A percentile compares a stretch with the other conserved stretches of the same genome.
Conservation (phyloP, 345 rosid species). For the Iberis pinnata region DNA sequence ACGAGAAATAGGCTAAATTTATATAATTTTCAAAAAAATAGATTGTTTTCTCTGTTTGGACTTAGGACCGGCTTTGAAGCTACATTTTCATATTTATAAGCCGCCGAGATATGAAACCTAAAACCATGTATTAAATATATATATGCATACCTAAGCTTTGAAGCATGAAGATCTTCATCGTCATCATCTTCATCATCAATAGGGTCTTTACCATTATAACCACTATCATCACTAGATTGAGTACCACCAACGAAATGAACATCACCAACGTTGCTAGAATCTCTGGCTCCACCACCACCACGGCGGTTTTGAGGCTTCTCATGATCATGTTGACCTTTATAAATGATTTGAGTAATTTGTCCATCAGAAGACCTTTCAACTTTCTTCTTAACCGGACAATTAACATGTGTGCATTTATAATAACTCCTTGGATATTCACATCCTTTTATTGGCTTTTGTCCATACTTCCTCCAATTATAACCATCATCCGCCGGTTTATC, state of each 20-base stretch:
- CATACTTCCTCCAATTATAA: constrained; percentile 91
- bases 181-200: constrained; percentile 47
- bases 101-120: no score
- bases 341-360: constrained; percentile 82
- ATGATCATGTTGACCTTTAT: constrained; percentile 91
- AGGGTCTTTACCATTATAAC: constrained; percentile 35
- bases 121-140: no score
- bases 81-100: no score
- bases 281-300: constrained; percentile 40
- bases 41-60: no score
- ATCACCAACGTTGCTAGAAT: constrained; percentile 22
- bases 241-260: constrained; percentile 23
- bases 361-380: constrained; percentile 86
- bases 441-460: constrained; percentile 95
- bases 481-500: constrained; percentile 93
- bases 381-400: constrained; percentile 85
- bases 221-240: constrained; percentile 33
- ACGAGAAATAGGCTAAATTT: no score
- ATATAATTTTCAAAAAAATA: no score
- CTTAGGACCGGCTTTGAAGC: no score
- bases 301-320: constrained; percentile 69
- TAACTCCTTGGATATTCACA: constrained; percentile 93
- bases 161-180: constrained; percentile 33
- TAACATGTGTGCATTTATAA: constrained; percentile 77
- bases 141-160: constrained; percentile 62